Base-by-base conservation (phyloP, 495 filamentous ascomycete species). In the Trichoderma orchidacearum region DNA sequence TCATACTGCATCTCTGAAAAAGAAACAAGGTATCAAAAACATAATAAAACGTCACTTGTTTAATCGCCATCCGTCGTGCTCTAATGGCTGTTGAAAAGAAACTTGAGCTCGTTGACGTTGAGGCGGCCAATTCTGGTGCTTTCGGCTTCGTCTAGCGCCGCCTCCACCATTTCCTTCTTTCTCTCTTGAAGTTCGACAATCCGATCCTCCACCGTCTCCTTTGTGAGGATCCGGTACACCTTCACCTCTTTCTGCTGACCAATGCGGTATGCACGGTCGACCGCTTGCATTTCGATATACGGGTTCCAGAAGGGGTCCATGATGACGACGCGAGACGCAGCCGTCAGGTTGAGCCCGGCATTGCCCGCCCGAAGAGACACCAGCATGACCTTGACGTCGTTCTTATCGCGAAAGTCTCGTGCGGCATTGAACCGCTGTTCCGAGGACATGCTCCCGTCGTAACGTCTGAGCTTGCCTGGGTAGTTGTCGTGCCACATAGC, bases 291-390 rank as follows among this genome's bases (percentile, higher is more conserved):
- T 70, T 97, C 92, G 27, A 95, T 85, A 65, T 85, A 96, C 0
- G 92, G 90, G 59, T 97, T 97, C 89, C 93, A 97, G 73, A 95
- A 96, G 0, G 92, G 92, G 61, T 97, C 92, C 56, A 94, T 81
- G 54, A 96, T 85, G 64, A 97, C 89, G 59, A 97, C 87, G 60
- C 89, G 85, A 0, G 83, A 86, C 0, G 92, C 92, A n/a, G 83
- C 83, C 7, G 85, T 85, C 18, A 97, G 79, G 65, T 97, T 97
- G 34, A 97, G 75, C 0, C 92, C 92, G 0, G 92, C 80, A 64
- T 97, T 97, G 12, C 92, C 92, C 0, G 92, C 92, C 54, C 90
- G 90, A 35, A 97, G 76, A 12, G 88, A 94, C 3, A 96, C 85
- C 25, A 97, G 73, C 82, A 97, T 86, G 65, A 97, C 75, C 58